Evolutionary conservation across 306 rosid species (phyloP).

Genomic region (Canavalia ensiformis): DNA sequence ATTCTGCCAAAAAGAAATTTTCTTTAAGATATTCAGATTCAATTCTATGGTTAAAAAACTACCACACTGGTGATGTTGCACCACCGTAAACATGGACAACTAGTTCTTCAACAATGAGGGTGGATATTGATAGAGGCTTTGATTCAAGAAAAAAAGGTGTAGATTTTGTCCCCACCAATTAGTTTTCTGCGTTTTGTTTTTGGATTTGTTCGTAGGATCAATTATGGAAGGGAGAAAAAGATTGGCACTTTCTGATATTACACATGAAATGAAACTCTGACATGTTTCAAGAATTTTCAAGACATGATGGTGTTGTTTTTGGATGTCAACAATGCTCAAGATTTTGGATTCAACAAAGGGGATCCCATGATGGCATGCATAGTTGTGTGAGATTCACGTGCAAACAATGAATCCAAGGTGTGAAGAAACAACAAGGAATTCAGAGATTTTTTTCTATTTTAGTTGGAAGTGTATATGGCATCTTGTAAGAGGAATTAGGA

Average conservation of each 20-base stretch:
- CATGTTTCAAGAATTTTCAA: slow-evolving; percentile 4
- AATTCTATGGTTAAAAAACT: slow-evolving; percentile 52
- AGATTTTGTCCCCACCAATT: slow-evolving; percentile 41
- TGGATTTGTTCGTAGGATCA: slow-evolving; percentile 42
- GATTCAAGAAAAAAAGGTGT: slow-evolving; percentile 38
- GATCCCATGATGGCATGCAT: slow-evolving; percentile 12
- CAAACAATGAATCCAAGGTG: slow-evolving; percentile 44
- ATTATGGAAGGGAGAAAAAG: not conserved
- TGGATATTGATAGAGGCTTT: slow-evolving; percentile 12
- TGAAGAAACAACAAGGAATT: slow-evolving; percentile 44
- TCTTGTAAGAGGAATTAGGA: slow-evolving; percentile 41
- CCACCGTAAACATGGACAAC: slow-evolving; percentile 4
- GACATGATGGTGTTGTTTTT: slow-evolving; percentile 6
- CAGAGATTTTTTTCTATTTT: slow-evolving; percentile 25
- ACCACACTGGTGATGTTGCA: slow-evolving; percentile 45
- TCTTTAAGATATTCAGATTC: slow-evolving; percentile 47
- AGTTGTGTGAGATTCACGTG: slow-evolving; percentile 25
- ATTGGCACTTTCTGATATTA: not conserved
- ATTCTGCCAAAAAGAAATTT: slow-evolving; percentile 27
- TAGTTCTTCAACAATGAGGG: slow-evolving; percentile 43
- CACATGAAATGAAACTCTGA: not conserved
- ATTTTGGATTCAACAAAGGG: slow-evolving; percentile 22
- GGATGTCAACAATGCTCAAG: not conserved
- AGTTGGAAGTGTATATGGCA: slow-evolving; percentile 42
- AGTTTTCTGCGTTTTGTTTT: not conserved